These are phyloP conservation scores for Nemophila menziesii DNA, from an alignment of 257 asterid genomes.

Conservation along the genomic window DNA sequence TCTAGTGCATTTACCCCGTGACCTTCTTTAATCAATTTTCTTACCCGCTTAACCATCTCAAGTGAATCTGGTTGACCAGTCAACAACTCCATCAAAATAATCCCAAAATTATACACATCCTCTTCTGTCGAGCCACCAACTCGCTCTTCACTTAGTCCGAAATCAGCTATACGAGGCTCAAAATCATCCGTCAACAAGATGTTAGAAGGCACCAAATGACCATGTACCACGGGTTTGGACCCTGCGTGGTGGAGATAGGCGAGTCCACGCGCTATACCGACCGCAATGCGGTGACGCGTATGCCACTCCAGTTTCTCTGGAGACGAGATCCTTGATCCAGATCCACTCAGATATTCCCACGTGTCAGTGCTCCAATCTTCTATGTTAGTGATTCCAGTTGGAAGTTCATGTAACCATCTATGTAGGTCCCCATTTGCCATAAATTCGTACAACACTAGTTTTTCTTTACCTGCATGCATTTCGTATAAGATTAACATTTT, in stretches of 20 bases:
- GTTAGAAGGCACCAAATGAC: conserved; percentile 52
- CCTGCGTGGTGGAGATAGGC: conserved; percentile 90
- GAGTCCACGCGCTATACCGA: conserved; percentile 90
- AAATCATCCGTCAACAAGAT: conserved; percentile 62
- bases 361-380: conserved; percentile 95
- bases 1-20: conserved; percentile 48
- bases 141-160: conserved; percentile 32
- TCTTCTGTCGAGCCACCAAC: conserved; percentile 33
- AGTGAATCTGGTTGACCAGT: conserved; percentile 36
- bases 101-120: conserved; percentile 71
- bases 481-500: too few species aligned
- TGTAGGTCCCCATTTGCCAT: conserved; percentile 93
- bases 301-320: conserved; percentile 72
- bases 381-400: conserved; percentile 52
- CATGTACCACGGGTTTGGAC: conserved; percentile 79
- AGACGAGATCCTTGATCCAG: conserved; percentile 22
- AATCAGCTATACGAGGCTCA: conserved; percentile 69
- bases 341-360: conserved; percentile 55
- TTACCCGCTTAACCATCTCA: conserved; percentile 39
- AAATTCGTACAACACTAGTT: conserved; percentile 63
- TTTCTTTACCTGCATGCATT: conserved; percentile 59
- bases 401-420: conserved; percentile 91
- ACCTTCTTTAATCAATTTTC: conserved; percentile 53
- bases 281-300: conserved; percentile 95
- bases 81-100: conserved; percentile 56